Conservation (phyloP, 768 basidiomycete species). For the Boletus tylopilopsis region DNA sequence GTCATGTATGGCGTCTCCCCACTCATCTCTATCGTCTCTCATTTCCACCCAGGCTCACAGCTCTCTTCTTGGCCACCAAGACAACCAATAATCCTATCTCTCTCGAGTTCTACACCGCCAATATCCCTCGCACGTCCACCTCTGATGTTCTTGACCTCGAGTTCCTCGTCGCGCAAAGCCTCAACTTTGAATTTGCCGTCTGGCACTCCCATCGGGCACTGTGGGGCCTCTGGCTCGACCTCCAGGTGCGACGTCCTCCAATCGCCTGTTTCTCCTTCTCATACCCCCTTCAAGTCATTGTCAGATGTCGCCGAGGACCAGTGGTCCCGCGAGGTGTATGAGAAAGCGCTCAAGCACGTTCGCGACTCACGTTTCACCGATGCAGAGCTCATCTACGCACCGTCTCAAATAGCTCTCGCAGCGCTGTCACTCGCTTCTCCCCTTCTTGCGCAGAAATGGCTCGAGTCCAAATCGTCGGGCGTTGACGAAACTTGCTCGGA, state of each 20-base stretch:
- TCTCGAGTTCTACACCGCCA: slow-evolving; percentile 76
- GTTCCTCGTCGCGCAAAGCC: slow-evolving; percentile 92
- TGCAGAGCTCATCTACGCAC: slow-evolving; percentile 86
- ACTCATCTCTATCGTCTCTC: neutral
- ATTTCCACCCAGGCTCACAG: slow-evolving; percentile 69
- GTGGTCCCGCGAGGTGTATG: slow-evolving; percentile 53
- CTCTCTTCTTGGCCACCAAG: slow-evolving; percentile 93
- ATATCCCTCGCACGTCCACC: slow-evolving; percentile 77
- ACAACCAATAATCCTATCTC: slow-evolving; percentile 95
- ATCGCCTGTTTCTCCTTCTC: slow-evolving; percentile 4
- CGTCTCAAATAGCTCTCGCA: slow-evolving; percentile 90
- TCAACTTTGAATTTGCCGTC: slow-evolving; percentile 90
- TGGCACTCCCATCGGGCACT: slow-evolving; percentile 89
- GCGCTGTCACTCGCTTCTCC: slow-evolving; percentile 66
- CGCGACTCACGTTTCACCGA: slow-evolving; percentile 86
- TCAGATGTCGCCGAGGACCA: slow-evolving; percentile 48
- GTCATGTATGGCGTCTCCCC: slow-evolving; percentile 70
- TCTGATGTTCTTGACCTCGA: slow-evolving; percentile 91
- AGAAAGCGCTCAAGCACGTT: slow-evolving; percentile 61
- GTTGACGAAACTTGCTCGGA: slow-evolving; percentile 10
- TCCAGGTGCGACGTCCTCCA: slow-evolving; percentile 56
- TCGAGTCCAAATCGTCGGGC: slow-evolving; percentile 35
- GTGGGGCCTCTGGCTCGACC: slow-evolving; percentile 85
- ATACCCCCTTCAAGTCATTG: slow-evolving; percentile 44
- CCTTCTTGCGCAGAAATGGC: slow-evolving; percentile 59